phyloP scores from a whole-genome alignment of 2,329 filamentous ascomycete species.

The Diplodia intermedia region DNA sequence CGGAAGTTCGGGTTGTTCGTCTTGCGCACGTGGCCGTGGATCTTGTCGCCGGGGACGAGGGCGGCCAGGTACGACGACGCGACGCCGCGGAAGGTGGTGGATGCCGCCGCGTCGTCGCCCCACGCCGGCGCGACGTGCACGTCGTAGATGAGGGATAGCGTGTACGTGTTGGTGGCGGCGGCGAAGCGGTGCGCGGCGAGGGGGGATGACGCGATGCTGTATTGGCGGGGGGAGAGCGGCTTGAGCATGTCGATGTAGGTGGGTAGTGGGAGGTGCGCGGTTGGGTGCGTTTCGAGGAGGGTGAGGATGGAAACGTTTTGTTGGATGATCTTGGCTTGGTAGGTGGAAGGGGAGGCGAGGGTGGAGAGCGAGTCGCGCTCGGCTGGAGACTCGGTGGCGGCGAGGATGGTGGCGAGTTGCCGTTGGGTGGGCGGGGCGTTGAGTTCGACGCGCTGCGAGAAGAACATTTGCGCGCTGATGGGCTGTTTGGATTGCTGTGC shows the following conservation, averaged over 20 bases:
- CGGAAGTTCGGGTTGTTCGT: conserved; percentile 46
- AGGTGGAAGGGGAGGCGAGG: background rate
- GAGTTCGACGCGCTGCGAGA: conserved; percentile 36
- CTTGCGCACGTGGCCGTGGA: conserved; percentile 45
- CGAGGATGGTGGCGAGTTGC: conserved; percentile 35
- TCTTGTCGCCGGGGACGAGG: conserved; percentile 42
- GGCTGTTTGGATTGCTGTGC: conserved; percentile 29
- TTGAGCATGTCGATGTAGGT: conserved; percentile 72
- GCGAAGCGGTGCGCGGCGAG: conserved; percentile 44
- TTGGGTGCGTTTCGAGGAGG: conserved; percentile 37
- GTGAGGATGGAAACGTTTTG: conserved; percentile 34
- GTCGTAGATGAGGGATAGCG: conserved; percentile 68
- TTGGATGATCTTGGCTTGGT: conserved; percentile 33
- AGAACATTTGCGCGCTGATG: conserved; percentile 34
- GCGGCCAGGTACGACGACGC: conserved; percentile 46
- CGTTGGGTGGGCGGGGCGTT: conserved; percentile 35
- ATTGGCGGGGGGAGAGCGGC: conserved; percentile 74
- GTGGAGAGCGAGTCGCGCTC: conserved; percentile 2
- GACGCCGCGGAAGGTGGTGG: conserved; percentile 44
- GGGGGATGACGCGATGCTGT: conserved; percentile 76
- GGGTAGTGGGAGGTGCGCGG: conserved; percentile 55
- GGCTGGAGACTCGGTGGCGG: conserved; percentile 28
- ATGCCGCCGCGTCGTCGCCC: conserved; percentile 44
- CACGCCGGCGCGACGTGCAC: conserved; percentile 57
- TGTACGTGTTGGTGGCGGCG: conserved; percentile 42